Evolutionary conservation across 305 asterid species (phyloP), one percentile per base, ranked within the genome.

Genomic region (Fraxinus dipetala): DNA sequence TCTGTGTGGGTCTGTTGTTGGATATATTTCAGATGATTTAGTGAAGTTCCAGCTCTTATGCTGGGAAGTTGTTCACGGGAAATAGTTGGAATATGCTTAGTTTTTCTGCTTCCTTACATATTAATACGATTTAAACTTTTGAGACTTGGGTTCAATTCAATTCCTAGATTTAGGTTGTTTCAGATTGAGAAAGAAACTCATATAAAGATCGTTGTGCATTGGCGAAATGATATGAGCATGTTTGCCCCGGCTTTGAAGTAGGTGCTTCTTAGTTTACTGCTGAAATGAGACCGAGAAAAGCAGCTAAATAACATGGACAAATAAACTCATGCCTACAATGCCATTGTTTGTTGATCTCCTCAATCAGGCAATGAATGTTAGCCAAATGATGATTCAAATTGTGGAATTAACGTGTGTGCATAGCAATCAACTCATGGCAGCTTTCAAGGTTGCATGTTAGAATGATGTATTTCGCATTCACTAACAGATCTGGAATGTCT

Each of bases 91-190:
- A 7, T 32, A 8, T 73, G 35, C 54, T 83, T 73, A 18, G 10
- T 18, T 75, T 77, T 78, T 13, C 40, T 72, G 81, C 9, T 22
- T 72, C 51, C 14, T 30, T 35, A 51, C 6, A 75, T 77, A 63
- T 75, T 63, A 38, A 32, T 28, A 30, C 76, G 54, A 51, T 30
- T 36, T 14, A 72, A 61, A 48, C 72, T 18, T 78, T 78, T 31
- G 38, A 36, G 83, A 65, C 74, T 76, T 85, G 61, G 48, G 78
- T 4, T 48, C 30, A 63, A 75, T 75, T 80, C 80, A 67, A 77
- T 11, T 34, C 13, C 35, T 80, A 38, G 30, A 75, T 51, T 67
- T 54, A 5, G 36, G 48, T 45, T 6, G 40, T 83, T 72, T 78
- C 79, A 26, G 80, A 22, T 83, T 75, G 59, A 77, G 65, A 43